Percentiles rank a stretch among this genome's conserved stretches.
Conservation (phyloP, 2,329 filamentous ascomycete species). For the Calonectria pseudoturangicola region DNA sequence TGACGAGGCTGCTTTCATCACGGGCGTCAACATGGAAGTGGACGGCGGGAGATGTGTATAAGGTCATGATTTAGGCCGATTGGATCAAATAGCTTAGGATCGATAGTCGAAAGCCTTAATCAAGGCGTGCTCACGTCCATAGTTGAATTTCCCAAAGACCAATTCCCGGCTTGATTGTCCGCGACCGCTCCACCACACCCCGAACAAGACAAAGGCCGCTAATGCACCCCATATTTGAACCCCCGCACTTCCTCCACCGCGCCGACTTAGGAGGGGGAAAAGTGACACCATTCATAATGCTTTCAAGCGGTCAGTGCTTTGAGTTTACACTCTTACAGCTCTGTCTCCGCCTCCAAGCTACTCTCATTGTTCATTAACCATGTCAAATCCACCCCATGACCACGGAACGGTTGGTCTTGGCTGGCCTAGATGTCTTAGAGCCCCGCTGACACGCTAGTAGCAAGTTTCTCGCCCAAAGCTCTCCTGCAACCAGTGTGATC, state of each 20-base stretch:
- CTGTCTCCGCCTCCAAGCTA: background rate
- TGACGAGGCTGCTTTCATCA: constrained; percentile 83
- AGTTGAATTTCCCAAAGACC: background rate
- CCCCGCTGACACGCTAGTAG: background rate
- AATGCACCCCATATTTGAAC: constrained; percentile 30
- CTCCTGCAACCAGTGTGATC: constrained; percentile 50
- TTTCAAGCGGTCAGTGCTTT: background rate
- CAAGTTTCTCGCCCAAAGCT: constrained; percentile 21
- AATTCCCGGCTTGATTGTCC: background rate
- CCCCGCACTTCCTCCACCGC: constrained; percentile 19
- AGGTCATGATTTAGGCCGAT: background rate
- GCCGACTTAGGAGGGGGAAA: constrained; percentile 25
- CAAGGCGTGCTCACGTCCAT: background rate
- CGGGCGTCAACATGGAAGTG: constrained; percentile 79
- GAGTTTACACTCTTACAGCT: background rate
- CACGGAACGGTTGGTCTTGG: background rate
- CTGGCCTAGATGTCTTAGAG: background rate
- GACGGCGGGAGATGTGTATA: constrained; percentile 57
- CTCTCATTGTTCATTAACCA: background rate
- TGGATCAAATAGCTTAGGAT: background rate
- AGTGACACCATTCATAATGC: background rate
- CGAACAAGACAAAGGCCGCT: background rate
- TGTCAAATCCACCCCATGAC: constrained; percentile 2
- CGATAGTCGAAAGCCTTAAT: background rate
- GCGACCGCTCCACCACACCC: background rate